Evolutionary conservation across 2,329 filamentous ascomycete genomes (phyloP).

Genomic region (Pestalotiopsis sp.): DNA sequence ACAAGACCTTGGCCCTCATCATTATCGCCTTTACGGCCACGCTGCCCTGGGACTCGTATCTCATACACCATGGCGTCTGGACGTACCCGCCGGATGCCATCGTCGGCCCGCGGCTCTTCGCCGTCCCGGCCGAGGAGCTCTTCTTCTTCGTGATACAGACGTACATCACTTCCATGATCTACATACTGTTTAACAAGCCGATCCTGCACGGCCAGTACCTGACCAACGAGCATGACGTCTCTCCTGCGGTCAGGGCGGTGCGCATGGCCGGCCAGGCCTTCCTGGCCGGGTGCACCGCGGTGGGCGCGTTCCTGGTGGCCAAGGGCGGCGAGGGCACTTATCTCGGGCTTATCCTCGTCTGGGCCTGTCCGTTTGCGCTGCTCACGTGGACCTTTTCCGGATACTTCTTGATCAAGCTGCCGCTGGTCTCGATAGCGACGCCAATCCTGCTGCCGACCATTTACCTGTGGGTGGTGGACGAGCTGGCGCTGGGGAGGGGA

Average conservation of each 20-base stretch:
- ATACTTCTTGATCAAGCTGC: constrained; percentile 64
- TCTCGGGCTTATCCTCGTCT: constrained; percentile 69
- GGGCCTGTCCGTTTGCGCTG: constrained; percentile 68
- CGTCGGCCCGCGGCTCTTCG: constrained; percentile 61
- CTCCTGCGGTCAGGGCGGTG: constrained; percentile 22
- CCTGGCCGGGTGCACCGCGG: constrained; percentile 44
- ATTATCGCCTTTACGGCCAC: constrained; percentile 67
- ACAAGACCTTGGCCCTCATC: constrained; percentile 63
- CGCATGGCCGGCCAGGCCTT: constrained; percentile 52
- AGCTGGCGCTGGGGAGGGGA: constrained; percentile 65
- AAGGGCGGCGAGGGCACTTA: constrained; percentile 60
- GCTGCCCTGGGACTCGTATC: constrained; percentile 76
- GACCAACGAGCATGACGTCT: constrained; percentile 30
- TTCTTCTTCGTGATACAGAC: constrained; percentile 82
- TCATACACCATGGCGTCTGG: constrained; percentile 71
- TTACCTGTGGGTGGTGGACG: constrained; percentile 75
- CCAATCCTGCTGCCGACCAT: constrained; percentile 67
- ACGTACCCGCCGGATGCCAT: constrained; percentile 69
- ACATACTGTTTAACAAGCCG: constrained; percentile 68
- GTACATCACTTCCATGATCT: constrained; percentile 71
- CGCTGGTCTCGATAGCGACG: constrained; percentile 56
- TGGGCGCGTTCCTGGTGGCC: constrained; percentile 47
- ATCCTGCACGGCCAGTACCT: constrained; percentile 53
- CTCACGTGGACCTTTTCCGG: constrained; percentile 66
- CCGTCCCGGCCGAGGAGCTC: constrained; percentile 72